Evolutionary conservation across 257 asterid species (phyloP).

Genomic region (Plantago ovata): DNA sequence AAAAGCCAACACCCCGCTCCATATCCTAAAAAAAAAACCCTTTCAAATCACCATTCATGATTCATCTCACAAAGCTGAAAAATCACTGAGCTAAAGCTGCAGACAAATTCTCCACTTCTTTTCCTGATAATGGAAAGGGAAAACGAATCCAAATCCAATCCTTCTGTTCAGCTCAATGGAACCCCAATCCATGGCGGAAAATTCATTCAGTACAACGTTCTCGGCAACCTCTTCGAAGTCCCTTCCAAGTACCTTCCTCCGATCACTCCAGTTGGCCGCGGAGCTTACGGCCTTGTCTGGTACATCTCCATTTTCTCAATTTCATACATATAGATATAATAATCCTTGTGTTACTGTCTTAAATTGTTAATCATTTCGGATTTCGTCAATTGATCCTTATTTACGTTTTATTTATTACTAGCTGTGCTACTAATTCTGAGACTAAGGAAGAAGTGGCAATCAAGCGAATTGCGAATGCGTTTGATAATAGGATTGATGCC

Average conservation of each 20-base stretch:
- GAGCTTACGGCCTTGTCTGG: slow-evolving; percentile 95
- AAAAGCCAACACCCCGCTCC: not conserved
- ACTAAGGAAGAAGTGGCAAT: slow-evolving; percentile 80
- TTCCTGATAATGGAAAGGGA: slow-evolving; percentile 30
- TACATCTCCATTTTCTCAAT: slow-evolving; percentile 10
- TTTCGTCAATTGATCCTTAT: not conserved
- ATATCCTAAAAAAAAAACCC: not conserved
- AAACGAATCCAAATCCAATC: slow-evolving; percentile 29
- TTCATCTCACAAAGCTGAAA: not conserved
- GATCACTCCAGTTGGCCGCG: slow-evolving; percentile 71
- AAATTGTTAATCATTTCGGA: slow-evolving; percentile 7
- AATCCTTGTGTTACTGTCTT: not conserved
- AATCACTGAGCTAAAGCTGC: no score
- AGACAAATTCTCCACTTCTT: not conserved
- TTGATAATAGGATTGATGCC: slow-evolving; percentile 84
- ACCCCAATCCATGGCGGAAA: slow-evolving; percentile 58
- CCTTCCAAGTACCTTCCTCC: slow-evolving; percentile 73
- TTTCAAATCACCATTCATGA: not conserved
- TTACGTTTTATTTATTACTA: slow-evolving; percentile 20
- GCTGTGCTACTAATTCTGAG: slow-evolving; percentile 67
- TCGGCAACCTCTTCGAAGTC: slow-evolving; percentile 68
- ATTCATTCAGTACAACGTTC: slow-evolving; percentile 61
- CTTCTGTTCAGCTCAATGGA: slow-evolving; percentile 38
- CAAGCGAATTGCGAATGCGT: slow-evolving; percentile 84
- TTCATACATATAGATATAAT: no score